These are phyloP conservation scores for Aspergillus ibericus DNA, from an alignment of 2,329 filamentous ascomycete species.

Conservation along the genomic window DNA sequence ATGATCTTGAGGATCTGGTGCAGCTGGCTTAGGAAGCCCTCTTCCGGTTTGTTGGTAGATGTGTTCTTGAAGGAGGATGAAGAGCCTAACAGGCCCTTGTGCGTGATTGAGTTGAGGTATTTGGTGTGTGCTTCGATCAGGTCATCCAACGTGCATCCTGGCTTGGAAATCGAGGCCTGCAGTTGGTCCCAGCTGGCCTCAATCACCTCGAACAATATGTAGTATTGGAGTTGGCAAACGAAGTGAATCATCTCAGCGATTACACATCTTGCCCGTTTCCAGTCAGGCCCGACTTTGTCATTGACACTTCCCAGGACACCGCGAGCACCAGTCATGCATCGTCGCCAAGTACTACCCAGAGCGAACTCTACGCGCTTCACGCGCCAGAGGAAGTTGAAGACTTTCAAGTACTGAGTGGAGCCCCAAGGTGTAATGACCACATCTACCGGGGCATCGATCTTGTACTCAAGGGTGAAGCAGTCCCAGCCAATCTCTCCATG, in stretches of 20 bases:
- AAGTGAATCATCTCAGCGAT: conserved; percentile 99
- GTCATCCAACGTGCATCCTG: conserved; percentile 89
- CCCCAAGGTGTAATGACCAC: conserved; percentile 97
- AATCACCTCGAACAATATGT: conserved; percentile 98
- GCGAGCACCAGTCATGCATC: conserved; percentile 90
- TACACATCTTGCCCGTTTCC: conserved; percentile 85
- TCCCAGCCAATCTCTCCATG: conserved; percentile 99
- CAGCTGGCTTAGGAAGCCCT: conserved; percentile 84
- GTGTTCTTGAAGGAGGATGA: conserved; percentile 39
- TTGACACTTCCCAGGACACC: conserved; percentile 82
- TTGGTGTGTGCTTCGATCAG: conserved; percentile 86
- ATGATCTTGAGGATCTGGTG: conserved; percentile 91
- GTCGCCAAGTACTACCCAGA: conserved; percentile 84
- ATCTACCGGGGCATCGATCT: conserved; percentile 93
- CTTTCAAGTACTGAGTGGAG: conserved; percentile 93
- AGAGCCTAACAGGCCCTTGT: conserved; percentile 88
- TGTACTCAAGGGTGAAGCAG: conserved; percentile 98
- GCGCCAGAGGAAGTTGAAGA: conserved; percentile 98
- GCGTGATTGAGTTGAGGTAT: conserved; percentile 91
- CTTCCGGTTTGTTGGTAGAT: conserved; percentile 56
- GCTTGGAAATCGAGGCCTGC: conserved; percentile 76
- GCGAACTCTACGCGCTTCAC: conserved; percentile 98
- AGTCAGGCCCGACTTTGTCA: conserved; percentile 71
- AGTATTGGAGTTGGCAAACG: conserved; percentile 94
- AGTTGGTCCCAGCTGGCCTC: conserved; percentile 93